phyloP scores from a whole-genome alignment of 164 flowering plant genomes.

The Pachysandra terminalis region DNA sequence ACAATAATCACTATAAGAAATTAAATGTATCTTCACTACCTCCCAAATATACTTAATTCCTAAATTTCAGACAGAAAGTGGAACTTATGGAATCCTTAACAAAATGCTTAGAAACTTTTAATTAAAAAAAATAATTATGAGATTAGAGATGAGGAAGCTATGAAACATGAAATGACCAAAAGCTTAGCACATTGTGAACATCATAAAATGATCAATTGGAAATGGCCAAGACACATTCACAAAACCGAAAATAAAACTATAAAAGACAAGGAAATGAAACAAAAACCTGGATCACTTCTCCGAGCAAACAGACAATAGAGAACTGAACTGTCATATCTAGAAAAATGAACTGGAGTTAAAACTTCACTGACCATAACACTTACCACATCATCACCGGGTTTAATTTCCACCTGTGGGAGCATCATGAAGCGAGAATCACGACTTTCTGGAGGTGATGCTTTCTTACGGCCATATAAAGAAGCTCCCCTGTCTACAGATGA shows the following conservation, averaged over 20 bases:
- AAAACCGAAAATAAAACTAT: not conserved
- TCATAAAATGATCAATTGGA: too few relatives aligned
- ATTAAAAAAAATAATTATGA: too few relatives aligned
- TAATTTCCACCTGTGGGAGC: constrained; percentile 91
- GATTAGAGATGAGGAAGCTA: too few relatives aligned
- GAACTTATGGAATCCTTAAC: too few relatives aligned
- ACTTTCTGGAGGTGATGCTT: constrained; percentile 59
- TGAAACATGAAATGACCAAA: too few relatives aligned
- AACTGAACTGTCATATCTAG: not conserved
- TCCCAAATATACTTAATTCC: not conserved
- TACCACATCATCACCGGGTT: constrained; percentile 95
- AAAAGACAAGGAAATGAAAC: not conserved
- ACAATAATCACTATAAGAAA: not conserved
- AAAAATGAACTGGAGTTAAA: not conserved
- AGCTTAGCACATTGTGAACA: too few relatives aligned
- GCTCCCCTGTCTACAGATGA: constrained; percentile 60
- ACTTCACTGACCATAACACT: constrained; percentile 11
- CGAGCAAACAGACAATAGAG: not conserved
- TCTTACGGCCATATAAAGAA: constrained; percentile 56
- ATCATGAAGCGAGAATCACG: constrained; percentile 80
- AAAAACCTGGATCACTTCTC: not conserved
- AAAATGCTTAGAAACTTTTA: too few relatives aligned
- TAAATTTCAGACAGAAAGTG: too few relatives aligned
- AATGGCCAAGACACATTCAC: too few relatives aligned
- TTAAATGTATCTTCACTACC: not conserved